These are phyloP conservation scores for Pterocarpus macrocarpus DNA, from an alignment of 306 rosid genomes.

Conservation along the genomic window DNA sequence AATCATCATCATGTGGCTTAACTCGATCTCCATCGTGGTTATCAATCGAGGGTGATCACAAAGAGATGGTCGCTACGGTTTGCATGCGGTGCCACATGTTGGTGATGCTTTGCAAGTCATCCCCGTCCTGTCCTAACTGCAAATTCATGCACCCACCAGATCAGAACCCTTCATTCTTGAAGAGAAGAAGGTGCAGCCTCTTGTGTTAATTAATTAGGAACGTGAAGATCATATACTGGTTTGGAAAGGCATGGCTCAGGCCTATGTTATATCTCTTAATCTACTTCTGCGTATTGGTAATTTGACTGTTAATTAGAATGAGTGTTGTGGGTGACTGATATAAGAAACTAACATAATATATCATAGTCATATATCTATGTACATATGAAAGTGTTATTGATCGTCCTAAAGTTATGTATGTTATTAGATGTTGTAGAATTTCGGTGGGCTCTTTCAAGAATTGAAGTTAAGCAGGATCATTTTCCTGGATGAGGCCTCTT, in stretches of 20 bases:
- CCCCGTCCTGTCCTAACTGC: conserved; percentile 96
- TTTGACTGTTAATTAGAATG: neutral
- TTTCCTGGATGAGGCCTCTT: conserved; percentile 19
- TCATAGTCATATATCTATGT: conserved; percentile 30
- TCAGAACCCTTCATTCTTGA: conserved; percentile 70
- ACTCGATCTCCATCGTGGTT: conserved; percentile 58
- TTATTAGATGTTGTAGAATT: conserved; percentile 19
- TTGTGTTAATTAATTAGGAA: conserved; percentile 43
- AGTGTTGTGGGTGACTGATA: too few species aligned
- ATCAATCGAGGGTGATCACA: conserved; percentile 58
- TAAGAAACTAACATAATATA: conserved; percentile 48
- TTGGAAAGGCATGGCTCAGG: neutral
- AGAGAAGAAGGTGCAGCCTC: conserved; percentile 61
- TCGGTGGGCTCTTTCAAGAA: neutral
- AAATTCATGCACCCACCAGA: conserved; percentile 83
- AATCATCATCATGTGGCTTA: conserved; percentile 15
- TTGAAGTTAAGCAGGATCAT: neutral
- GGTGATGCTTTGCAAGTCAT: conserved; percentile 88
- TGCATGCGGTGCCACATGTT: conserved; percentile 90
- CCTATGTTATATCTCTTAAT: conserved; percentile 23
- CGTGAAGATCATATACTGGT: neutral
- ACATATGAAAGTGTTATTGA: conserved; percentile 31
- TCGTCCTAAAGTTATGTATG: conserved; percentile 37
- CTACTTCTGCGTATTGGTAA: conserved; percentile 29
- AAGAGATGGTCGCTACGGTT: conserved; percentile 88